Evolutionary conservation across 2,329 filamentous ascomycete species (phyloP).

Genomic region (Phyllosticta paracitricarpa): DNA sequence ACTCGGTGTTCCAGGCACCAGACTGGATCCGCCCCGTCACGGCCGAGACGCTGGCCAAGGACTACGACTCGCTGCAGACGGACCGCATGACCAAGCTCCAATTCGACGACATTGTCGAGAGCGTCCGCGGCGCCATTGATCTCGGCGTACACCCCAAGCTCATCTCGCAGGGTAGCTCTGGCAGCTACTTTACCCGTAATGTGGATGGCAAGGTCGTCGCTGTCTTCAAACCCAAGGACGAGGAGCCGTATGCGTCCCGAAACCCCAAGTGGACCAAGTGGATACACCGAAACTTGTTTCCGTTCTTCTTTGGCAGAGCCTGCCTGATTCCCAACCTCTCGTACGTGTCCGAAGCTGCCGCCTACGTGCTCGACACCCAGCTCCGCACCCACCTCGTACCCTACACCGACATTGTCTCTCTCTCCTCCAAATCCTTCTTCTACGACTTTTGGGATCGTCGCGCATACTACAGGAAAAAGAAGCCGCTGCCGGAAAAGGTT

Average conservation of each 20-base stretch:
- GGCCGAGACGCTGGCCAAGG: slow-evolving; percentile 57
- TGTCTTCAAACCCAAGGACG: slow-evolving; percentile 98
- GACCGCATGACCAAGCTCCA: slow-evolving; percentile 65
- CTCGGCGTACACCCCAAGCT: slow-evolving; percentile 87
- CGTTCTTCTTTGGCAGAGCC: slow-evolving; percentile 90
- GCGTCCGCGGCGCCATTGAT: slow-evolving; percentile 81
- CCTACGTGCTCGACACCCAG: slow-evolving; percentile 87
- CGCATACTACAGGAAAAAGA: slow-evolving; percentile 79
- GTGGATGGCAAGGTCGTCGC: slow-evolving; percentile 87
- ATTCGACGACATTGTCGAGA: slow-evolving; percentile 83
- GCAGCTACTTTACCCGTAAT: slow-evolving; percentile 94
- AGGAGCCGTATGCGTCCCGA: slow-evolving; percentile 91
- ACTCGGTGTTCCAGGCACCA: slow-evolving; percentile 91
- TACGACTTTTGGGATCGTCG: slow-evolving; percentile 96
- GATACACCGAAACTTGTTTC: slow-evolving; percentile 96
- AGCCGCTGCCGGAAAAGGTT: slow-evolving; percentile 75
- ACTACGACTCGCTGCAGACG: slow-evolving; percentile 43
- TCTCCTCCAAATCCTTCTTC: slow-evolving; percentile 95
- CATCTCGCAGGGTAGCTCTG: slow-evolving; percentile 94
- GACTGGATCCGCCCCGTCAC: slow-evolving; percentile 76
- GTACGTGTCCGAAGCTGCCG: slow-evolving; percentile 94
- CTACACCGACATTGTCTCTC: slow-evolving; percentile 87
- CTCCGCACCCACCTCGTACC: slow-evolving; percentile 86
- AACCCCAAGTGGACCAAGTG: slow-evolving; percentile 99
- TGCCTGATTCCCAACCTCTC: slow-evolving; percentile 96